Conservation (phyloP, 106 monocot genomes). For the Posidonia australis region DNA sequence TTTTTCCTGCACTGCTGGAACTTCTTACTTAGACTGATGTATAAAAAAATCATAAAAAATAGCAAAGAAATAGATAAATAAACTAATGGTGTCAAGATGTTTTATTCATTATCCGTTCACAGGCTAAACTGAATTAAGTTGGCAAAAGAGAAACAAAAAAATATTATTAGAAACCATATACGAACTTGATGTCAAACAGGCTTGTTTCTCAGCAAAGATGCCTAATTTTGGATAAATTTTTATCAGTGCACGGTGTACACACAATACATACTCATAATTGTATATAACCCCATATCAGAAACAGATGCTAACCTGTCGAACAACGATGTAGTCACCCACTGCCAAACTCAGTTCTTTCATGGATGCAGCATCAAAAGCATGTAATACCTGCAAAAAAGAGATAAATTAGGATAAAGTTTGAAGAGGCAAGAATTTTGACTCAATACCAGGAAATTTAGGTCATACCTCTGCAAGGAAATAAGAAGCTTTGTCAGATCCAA, state of each 20-base stretch:
- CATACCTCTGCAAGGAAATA: constrained; percentile 95
- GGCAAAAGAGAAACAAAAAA: too few relatives aligned
- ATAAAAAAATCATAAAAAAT: too few relatives aligned
- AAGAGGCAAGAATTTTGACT: not conserved
- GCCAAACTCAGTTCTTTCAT: constrained; percentile 79
- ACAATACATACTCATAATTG: not conserved
- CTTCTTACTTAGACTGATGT: too few relatives aligned
- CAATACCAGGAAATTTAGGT: not conserved
- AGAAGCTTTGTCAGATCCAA: constrained; percentile 50
- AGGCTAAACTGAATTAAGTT: too few relatives aligned
- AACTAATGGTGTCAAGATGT: too few relatives aligned
- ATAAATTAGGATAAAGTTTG: not conserved
- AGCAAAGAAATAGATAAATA: too few relatives aligned
- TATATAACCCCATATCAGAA: not conserved
- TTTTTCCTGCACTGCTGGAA: too few relatives aligned
- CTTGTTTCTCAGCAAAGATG: not conserved
- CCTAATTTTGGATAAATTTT: not conserved
- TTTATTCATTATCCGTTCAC: too few relatives aligned
- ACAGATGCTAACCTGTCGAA: constrained; percentile 34
- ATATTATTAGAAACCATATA: too few relatives aligned
- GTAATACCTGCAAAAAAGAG: constrained; percentile 57
- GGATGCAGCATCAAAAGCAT: constrained; percentile 55
- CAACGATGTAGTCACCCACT: constrained; percentile 90
- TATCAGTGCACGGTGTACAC: not conserved
- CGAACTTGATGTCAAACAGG: too few relatives aligned